These are phyloP conservation scores for Aspergillus cristatus DNA, from an alignment of 495 filamentous ascomycete species.

Conservation along the genomic window DNA sequence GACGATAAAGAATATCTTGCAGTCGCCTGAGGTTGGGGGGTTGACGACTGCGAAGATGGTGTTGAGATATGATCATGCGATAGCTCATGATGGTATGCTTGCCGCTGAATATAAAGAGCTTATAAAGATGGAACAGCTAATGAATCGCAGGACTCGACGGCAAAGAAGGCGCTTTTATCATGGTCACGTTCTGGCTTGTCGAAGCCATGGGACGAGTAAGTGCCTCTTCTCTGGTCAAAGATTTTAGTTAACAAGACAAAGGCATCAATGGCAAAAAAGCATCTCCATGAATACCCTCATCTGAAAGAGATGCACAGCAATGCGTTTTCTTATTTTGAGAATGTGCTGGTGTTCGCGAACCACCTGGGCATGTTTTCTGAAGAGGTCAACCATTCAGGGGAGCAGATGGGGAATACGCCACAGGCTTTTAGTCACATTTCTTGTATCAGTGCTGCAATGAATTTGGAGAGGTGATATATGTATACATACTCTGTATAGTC, in stretches of 20 bases:
- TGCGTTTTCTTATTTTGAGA: slow-evolving; percentile 55
- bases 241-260: background rate
- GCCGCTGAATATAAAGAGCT: no score
- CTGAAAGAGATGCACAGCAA: slow-evolving; percentile 46
- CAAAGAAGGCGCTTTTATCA: slow-evolving; percentile 62
- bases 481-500: no score
- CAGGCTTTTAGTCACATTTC: slow-evolving; percentile 68
- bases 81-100: slow-evolving; percentile 54
- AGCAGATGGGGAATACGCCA: slow-evolving; percentile 66
- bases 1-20: slow-evolving; percentile 57
- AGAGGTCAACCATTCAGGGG: slow-evolving; percentile 62
- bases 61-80: slow-evolving; percentile 58
- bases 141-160: slow-evolving; percentile 53
- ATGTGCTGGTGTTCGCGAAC: slow-evolving; percentile 62
- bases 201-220: slow-evolving; percentile 59
- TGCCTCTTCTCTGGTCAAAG: slow-evolving; percentile 1
- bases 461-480: slow-evolving; percentile 38
- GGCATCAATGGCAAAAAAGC: background rate
- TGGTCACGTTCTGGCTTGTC: slow-evolving; percentile 73
- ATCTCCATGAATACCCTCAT: slow-evolving; percentile 29
- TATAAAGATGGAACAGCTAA: slow-evolving; percentile 9
- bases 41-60: slow-evolving; percentile 61
- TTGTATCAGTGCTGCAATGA: slow-evolving; percentile 63
- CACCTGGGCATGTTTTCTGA: slow-evolving; percentile 69
- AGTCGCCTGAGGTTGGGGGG: slow-evolving; percentile 57